These are phyloP conservation scores for Colletotrichum cuscutae DNA, from an alignment of 2,329 filamentous ascomycete species.

Conservation along the genomic window DNA sequence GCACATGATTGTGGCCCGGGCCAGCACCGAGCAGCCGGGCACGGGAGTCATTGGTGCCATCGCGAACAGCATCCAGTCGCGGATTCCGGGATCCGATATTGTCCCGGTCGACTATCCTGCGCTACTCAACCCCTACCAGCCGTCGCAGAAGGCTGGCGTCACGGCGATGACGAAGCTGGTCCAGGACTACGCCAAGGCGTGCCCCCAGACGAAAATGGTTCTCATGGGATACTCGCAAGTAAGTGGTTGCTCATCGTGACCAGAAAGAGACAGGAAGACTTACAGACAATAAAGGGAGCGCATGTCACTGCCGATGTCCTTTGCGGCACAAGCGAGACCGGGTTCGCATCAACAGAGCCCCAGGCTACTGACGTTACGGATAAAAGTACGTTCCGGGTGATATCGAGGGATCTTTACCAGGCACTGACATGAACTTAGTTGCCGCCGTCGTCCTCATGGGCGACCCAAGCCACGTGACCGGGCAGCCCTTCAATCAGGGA, in stretches of 20 bases:
- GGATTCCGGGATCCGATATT: constrained; percentile 46
- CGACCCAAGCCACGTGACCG: constrained; percentile 52
- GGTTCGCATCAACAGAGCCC: constrained; percentile 40
- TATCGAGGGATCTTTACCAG: background rate
- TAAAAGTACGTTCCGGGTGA: constrained; percentile 36
- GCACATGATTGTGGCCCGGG: constrained; percentile 52
- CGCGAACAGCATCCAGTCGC: constrained; percentile 43
- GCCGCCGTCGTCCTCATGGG: constrained; percentile 53
- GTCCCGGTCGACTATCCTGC: constrained; percentile 52
- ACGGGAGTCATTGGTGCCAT: constrained; percentile 46
- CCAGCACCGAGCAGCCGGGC: constrained; percentile 47
- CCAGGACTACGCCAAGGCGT: constrained; percentile 46
- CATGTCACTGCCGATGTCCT: constrained; percentile 50
- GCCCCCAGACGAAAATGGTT: constrained; percentile 51
- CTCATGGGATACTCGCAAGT: constrained; percentile 55
- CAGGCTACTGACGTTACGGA: constrained; percentile 42
- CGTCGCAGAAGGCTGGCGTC: constrained; percentile 46
- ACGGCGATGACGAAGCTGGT: constrained; percentile 44
- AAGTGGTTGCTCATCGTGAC: constrained; percentile 26
- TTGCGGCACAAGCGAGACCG: constrained; percentile 47
- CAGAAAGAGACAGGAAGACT: constrained; percentile 18
- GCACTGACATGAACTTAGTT: constrained; percentile 40
- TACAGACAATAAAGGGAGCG: constrained; percentile 43
- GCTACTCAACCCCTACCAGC: constrained; percentile 43
- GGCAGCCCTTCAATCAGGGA: constrained; percentile 47